These are phyloP conservation scores for Apium graveolens DNA, from an alignment of 129 eudicot genomes.

Conservation along the genomic window DNA sequence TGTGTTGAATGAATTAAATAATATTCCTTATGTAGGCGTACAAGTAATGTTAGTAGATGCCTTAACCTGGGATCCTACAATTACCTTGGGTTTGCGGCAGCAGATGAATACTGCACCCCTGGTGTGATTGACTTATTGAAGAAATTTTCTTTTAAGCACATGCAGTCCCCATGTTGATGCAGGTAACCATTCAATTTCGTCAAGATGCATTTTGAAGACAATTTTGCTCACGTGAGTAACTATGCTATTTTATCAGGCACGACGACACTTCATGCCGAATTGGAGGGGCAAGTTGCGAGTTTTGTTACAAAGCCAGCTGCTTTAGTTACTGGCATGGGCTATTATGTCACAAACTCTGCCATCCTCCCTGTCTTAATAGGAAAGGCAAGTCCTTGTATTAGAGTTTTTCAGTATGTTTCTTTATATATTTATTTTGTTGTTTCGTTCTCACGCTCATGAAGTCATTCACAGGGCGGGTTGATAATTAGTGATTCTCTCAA, in stretches of 20 bases:
- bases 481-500: constrained; percentile 89
- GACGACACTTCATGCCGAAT: constrained; percentile 55
- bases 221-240: constrained; percentile 9
- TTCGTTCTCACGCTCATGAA: not conserved
- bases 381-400: constrained; percentile 35
- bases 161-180: constrained; percentile 94
- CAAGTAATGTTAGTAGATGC: constrained; percentile 52
- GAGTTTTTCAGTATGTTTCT: not conserved
- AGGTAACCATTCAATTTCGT: constrained; percentile 36
- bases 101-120: constrained; percentile 92
- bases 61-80: constrained; percentile 94
- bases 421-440: not conserved
- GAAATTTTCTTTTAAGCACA: constrained; percentile 69
- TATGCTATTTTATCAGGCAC: constrained; percentile 48
- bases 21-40: constrained; percentile 46
- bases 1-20: constrained; percentile 3
- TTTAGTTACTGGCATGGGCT: constrained; percentile 92
- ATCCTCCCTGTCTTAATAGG: constrained; percentile 86
- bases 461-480: constrained; percentile 71
- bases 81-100: constrained; percentile 96
- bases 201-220: constrained; percentile 3
- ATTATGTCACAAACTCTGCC: constrained; percentile 90
- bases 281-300: constrained; percentile 79
- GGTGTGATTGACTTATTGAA: constrained; percentile 61
- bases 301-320: constrained; percentile 88